Base-by-base conservation (phyloP, 768 basidiomycete species). In the Ramaria rubella region DNA sequence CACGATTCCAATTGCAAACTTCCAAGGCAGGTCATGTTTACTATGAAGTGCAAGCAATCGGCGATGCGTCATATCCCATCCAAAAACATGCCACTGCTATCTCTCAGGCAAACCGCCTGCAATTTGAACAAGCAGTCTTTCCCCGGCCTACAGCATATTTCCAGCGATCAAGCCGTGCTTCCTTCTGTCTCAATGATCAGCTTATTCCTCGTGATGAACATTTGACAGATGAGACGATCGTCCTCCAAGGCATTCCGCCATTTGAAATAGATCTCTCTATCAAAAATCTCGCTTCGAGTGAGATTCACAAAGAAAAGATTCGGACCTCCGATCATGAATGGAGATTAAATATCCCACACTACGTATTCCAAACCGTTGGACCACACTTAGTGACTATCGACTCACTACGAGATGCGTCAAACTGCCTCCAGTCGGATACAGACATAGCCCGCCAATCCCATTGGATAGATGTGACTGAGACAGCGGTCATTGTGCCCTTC, bases 381-480 rank as follows among this genome's bases (percentile, higher is more conserved):
- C 81, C 87, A 4, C 87, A 97, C 66, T 76, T 85, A 45, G 73
- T 98, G 43, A 79, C 77, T 30, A 85, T 99, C 58, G 85, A 90
- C 44, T 82, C 81, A 0, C 77, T 98, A 11, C 72, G 75, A 12
- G 96, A 99, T 70, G 79, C 86, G 15, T 90, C 87, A 4, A 82
- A 78, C 30, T 98, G 96, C 70, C 85, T 84, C 50, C 86, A 91
- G 55, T 80, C 82, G 14, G 73, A 79, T 33, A 74, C 86, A 14
- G 82, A 89, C 58, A 81, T 82, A 2, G 67, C 80, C 33, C 71
- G 71, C 30, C 77, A 80, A 52, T 81, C 81, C 17, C 77, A 90
- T 36, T 88, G 86, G 86, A 80, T 94, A 12, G 92, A 97, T 62
- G 93, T 98, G n/a, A 90, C 93, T 2, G 96, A 99, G 70, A 91